Conservation (phyloP, 768 basidiomycete genomes). For the Lyophyllum shimeji region DNA sequence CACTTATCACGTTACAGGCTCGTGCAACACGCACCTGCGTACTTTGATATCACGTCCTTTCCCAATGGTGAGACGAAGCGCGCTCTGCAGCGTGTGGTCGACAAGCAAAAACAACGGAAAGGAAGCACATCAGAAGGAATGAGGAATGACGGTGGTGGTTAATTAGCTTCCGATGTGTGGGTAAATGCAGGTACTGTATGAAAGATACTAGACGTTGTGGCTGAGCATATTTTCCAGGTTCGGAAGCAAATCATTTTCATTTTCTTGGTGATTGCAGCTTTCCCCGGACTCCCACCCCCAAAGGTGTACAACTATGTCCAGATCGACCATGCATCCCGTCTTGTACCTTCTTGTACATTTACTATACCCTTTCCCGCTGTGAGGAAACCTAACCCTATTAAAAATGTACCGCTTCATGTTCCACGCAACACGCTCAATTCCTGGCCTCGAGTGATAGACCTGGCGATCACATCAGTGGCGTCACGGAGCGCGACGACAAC, state of each 20-base stretch:
- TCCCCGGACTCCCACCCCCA: not conserved
- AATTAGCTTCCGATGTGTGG: too few species aligned
- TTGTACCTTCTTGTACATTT: too few species aligned
- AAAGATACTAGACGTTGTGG: not conserved
- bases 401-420: too few species aligned
- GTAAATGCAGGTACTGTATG: too few species aligned
- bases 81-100: constrained; percentile 49
- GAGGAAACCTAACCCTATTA: too few species aligned
- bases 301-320: too few species aligned
- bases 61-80: constrained; percentile 65
- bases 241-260: not conserved
- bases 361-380: too few species aligned
- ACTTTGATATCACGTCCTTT: constrained; percentile 71
- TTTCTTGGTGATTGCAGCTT: not conserved
- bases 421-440: too few species aligned
- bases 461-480: not conserved
- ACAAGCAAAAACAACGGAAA: constrained; percentile 22
- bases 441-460: too few species aligned
- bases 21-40: constrained; percentile 44
- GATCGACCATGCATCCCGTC: too few species aligned
- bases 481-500: not conserved
- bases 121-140: constrained; percentile 33
- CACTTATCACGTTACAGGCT: constrained; percentile 29
- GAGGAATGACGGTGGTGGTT: too few species aligned
- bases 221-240: constrained; percentile 2